A percentile compares a stretch with the other conserved stretches of the same genome.
Conservation (phyloP, 1,139 yeast species). For the Scheffersomyces lignicola region DNA sequence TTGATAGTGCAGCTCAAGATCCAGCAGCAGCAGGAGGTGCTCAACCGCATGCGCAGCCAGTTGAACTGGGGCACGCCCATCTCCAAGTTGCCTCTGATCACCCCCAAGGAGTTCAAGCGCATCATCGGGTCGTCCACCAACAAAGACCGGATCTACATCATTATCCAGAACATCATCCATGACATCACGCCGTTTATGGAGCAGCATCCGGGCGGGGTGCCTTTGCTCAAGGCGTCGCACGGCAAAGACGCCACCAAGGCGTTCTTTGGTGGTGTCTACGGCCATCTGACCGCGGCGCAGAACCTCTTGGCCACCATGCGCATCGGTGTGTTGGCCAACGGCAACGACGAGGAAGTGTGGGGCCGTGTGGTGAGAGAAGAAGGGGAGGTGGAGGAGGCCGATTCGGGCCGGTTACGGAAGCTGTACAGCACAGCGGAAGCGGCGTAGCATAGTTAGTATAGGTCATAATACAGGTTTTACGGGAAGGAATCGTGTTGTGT, state of each 20-base stretch:
- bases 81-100: constrained; percentile 58
- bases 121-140: constrained; percentile 36
- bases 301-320: constrained; percentile 75
- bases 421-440: constrained; percentile 47
- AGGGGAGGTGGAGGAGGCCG: constrained; percentile 31
- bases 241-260: constrained; percentile 75
- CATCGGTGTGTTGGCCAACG: constrained; percentile 73
- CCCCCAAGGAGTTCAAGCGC: constrained; percentile 50
- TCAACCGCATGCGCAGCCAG: constrained; percentile 61
- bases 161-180: constrained; percentile 60
- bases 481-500: too few species aligned
- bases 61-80: constrained; percentile 79
- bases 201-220: constrained; percentile 73
- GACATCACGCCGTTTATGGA: constrained; percentile 72
- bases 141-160: constrained; percentile 41
- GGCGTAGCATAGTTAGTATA: constrained; percentile 27
- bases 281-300: constrained; percentile 72
- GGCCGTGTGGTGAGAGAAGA: constrained; percentile 47
- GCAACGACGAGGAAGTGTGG: constrained; percentile 86
- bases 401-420: constrained; percentile 21
- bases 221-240: constrained; percentile 58
- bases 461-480: too few species aligned
- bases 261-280: constrained; percentile 73
- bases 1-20: constrained; percentile 56
- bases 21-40: constrained; percentile 63